Evolutionary conservation across 208 protist genomes (phyloP), one percentile per base, ranked within the genome.

Genomic region (Crithidia mellificae): DNA sequence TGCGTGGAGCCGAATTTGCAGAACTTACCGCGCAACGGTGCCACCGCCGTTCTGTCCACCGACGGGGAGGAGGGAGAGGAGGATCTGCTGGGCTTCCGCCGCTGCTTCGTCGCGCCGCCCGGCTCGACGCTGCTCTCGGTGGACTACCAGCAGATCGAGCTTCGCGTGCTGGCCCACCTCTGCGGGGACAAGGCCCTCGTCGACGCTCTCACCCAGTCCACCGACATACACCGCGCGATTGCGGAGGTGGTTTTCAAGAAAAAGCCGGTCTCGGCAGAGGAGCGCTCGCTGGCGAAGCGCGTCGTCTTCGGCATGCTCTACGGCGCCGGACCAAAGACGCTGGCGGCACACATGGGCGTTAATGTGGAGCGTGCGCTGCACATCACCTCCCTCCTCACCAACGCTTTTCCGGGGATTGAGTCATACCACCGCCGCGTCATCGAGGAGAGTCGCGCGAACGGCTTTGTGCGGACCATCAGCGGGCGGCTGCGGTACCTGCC

Each of bases 71-170:
- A 68, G 17, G 30, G 61, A 8, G 53, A 71, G 24, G 64, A 74
- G 20, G 80, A 87, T 43, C 74, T 81, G 54, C 66, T 81, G n/a
- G 80, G 77, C 0, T 88, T 96, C 56, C 91, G 91, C 5, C 80
- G 80, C 34, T 93, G 87, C 68, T 94, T 96, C 63, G 67, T 92
- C 14, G 83, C 87, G 0, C 83, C 85, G 15, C 55, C 68, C 0
- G 86, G 84, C 4, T 72, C 32, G 22, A 71, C 80, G 34, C 77
- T 97, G 32, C 50, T 96, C 39, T 90, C 90, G 22, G 64, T 94
- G 22, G 92, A 97, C 67, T 97, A 94, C 75, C 77, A 91, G 66
- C 92, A 97, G 65, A 95, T 97, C 53, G 92, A 97, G 70, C 78
- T 96, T 2, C 89, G 92, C n/a, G 83, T 97, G 24, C 72, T 97